These are phyloP conservation scores for Amanita rimosa DNA, from an alignment of 768 basidiomycete species.

Conservation along the genomic window DNA sequence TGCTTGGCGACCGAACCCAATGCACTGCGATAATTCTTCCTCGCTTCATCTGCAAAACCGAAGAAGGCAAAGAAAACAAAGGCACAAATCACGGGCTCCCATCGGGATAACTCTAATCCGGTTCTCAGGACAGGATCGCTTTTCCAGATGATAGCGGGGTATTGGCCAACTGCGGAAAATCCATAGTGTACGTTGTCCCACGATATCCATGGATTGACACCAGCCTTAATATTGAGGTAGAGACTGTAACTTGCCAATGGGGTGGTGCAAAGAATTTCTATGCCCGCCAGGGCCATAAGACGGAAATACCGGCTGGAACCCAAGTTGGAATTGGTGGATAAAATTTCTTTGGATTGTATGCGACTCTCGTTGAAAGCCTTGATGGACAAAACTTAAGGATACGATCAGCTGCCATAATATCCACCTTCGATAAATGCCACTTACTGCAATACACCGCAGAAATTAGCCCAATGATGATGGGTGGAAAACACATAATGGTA, in stretches of 20 bases:
- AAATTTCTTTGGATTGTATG: conserved; percentile 29
- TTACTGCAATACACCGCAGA: conserved; percentile 25
- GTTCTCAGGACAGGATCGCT: conserved; percentile 10
- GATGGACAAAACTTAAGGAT: conserved; percentile 22
- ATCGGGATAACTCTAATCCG: conserved; percentile 33
- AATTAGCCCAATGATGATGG: conserved; percentile 27
- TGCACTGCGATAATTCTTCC: conserved; percentile 35
- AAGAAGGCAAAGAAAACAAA: conserved; percentile 59
- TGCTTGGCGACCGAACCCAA: conserved; percentile 27
- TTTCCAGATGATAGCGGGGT: conserved; percentile 34
- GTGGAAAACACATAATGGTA: conserved; percentile 30
- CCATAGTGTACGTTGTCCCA: conserved; percentile 40
- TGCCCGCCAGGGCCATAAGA: conserved; percentile 41
- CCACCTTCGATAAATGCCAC: conserved; percentile 6
- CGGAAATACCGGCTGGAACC: conserved; percentile 39
- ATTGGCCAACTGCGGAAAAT: conserved; percentile 31
- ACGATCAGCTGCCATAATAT: neutral
- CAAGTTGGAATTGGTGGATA: conserved; percentile 26
- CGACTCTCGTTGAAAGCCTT: conserved; percentile 29
- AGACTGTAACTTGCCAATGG: conserved; percentile 28
- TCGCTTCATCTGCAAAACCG: conserved; percentile 52
- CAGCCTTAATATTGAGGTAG: conserved; percentile 22
- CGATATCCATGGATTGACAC: conserved; percentile 30
- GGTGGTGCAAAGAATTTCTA: conserved; percentile 35
- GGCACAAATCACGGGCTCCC: conserved; percentile 35